These are phyloP conservation scores for Chalciporus pseudorubinellus DNA, from an alignment of 768 basidiomycete species.

Conservation along the genomic window DNA sequence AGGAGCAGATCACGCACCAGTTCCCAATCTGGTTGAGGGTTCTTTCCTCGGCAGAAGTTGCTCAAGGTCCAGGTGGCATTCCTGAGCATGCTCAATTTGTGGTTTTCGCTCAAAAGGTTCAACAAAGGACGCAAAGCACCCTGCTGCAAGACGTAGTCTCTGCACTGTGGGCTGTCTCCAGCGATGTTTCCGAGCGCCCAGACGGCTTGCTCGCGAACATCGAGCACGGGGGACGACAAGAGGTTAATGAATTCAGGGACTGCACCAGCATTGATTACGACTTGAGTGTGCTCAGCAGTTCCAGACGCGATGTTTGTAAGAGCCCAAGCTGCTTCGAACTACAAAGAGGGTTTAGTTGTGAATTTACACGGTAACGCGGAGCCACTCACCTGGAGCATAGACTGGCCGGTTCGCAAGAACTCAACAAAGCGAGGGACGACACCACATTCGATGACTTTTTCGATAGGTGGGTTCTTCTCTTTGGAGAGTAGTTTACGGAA, in stretches of 20 bases:
- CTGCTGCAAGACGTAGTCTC: constrained; percentile 93
- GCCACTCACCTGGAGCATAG: constrained; percentile 75
- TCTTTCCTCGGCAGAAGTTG: constrained; percentile 98
- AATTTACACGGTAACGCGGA: background rate
- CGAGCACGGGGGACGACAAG: constrained; percentile 88
- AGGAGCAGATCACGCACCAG: constrained; percentile 52
- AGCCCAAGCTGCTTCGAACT: constrained; percentile 99
- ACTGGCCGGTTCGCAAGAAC: constrained; percentile 77
- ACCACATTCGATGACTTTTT: constrained; percentile 95
- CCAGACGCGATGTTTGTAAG: constrained; percentile 98
- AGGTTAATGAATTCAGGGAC: constrained; percentile 98
- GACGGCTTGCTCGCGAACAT: constrained; percentile 98
- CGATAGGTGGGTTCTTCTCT: constrained; percentile 99
- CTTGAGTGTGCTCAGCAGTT: constrained; percentile 97
- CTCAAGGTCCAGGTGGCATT: constrained; percentile 99
- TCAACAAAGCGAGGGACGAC: constrained; percentile 97
- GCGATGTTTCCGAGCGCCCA: constrained; percentile 99
- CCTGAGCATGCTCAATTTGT: constrained; percentile 97
- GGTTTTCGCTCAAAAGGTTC: constrained; percentile 87
- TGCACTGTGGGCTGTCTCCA: constrained; percentile 95
- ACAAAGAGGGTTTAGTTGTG: background rate
- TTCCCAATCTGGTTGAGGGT: constrained; percentile 98
- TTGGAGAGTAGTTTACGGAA: constrained; percentile 98
- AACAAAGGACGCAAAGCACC: constrained; percentile 93
- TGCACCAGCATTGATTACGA: constrained; percentile 91